Evolutionary conservation across 495 filamentous ascomycete species (phyloP), one percentile per base, ranked within the genome.

Genomic region (Aspergillus baeticus): DNA sequence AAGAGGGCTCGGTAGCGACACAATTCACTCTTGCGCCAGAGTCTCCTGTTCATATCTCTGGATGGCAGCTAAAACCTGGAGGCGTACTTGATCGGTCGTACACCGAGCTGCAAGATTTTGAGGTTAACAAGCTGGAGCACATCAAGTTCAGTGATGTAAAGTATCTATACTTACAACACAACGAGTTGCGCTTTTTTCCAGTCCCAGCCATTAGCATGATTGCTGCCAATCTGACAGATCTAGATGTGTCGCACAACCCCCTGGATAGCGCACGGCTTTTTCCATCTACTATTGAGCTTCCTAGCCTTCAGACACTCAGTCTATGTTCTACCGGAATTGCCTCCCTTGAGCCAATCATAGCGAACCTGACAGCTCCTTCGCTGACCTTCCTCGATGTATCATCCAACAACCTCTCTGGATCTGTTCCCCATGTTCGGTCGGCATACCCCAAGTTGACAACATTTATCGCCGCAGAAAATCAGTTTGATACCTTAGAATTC

Each of bases 241-340:
- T 98, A 46, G 90, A 91, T 36, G 69, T 98, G 10, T 85, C 90
- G 8, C 80, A 91, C 65, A 96, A 96, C 68, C 81, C 88, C 33
- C 76, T 98, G 20, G 78, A 81, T 20, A 79, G 81, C 51, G 69
- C 70, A 35, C 84, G 86, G 55, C 72, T 92, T 22, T 77, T 81
- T 14, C 78, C 83, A 21, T 62, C 69, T 15, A 69, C 76, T 6
- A 69, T 96, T 13, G 77, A 80, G 31, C 79, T 97, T 18, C 90
- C 88, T 1, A 82, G 80, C 8, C 82, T 97, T 13, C 84, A 83
- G 47, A 86, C 86, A 38, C 81, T 97, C 47, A 90, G 87, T 63
- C 69, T 98, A 18, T 77, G 82, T 45, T 77, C 79, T 8, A 90
- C 92, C 61, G 80, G 78, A 26, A 76, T 96, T 54, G 84, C 80